Evolutionary conservation across 2,329 filamentous ascomycete genomes (phyloP).

Genomic region (Byssothecium circinans): DNA sequence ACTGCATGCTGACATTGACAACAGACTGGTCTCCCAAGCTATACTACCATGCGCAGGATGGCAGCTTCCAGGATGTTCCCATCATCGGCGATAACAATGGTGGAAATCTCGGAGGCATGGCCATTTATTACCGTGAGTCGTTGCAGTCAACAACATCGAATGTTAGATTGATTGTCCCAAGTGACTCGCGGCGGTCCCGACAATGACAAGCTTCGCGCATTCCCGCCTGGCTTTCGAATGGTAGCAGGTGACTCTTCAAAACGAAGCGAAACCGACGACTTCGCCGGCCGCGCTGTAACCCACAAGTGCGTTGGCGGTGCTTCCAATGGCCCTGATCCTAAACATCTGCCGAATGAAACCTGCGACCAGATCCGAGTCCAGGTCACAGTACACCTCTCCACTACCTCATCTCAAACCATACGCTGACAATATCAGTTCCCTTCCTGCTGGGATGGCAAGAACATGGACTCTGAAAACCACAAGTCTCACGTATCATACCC

Average conservation of each 20-base stretch:
- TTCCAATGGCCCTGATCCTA: constrained; percentile 45
- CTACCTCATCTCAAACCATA: constrained; percentile 54
- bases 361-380: constrained; percentile 67
- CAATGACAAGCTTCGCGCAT: constrained; percentile 67
- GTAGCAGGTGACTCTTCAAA: constrained; percentile 66
- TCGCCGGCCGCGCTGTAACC: constrained; percentile 54
- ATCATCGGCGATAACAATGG: constrained; percentile 53
- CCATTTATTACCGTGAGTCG: constrained; percentile 70
- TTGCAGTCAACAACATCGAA: not conserved
- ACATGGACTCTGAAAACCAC: constrained; percentile 61
- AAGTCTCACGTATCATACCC: constrained; percentile 67
- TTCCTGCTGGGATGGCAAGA: constrained; percentile 69
- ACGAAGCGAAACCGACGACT: constrained; percentile 55
- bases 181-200: constrained; percentile 53
- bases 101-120: constrained; percentile 59
- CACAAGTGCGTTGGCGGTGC: constrained; percentile 55
- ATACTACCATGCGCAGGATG: constrained; percentile 59
- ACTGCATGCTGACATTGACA: constrained; percentile 46
- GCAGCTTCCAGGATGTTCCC: constrained; percentile 61
- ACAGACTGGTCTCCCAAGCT: constrained; percentile 78
- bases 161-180: constrained; percentile 9
- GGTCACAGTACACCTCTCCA: constrained; percentile 63
- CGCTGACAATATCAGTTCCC: constrained; percentile 59
- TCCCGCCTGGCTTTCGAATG: constrained; percentile 72
- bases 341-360: constrained; percentile 69